Percentiles rank a stretch among this genome's conserved stretches.
Conservation (phyloP, 495 filamentous ascomycete species). For the Tuber borchii region DNA sequence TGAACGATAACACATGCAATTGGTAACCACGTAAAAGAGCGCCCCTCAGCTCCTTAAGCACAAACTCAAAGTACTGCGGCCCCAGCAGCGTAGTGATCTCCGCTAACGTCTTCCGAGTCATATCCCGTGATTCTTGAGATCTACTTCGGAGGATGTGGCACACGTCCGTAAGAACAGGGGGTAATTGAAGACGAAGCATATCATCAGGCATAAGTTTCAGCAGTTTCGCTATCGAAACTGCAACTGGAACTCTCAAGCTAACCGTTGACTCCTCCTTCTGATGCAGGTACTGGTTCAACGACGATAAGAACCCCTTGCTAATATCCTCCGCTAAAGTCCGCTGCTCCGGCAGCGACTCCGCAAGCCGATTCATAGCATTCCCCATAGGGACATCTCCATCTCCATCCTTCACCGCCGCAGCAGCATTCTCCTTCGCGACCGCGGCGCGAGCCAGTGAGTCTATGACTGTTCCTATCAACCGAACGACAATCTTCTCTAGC, state of each 20-base stretch:
- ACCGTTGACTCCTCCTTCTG: constrained; percentile 90
- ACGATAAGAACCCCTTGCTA: constrained; percentile 64
- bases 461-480: constrained; percentile 69
- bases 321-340: constrained; percentile 69
- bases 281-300: constrained; percentile 72
- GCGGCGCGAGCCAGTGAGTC: constrained; percentile 56
- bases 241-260: constrained; percentile 80
- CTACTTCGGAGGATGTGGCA: constrained; percentile 86
- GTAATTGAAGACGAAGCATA: constrained; percentile 64
- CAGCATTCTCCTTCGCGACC: background rate
- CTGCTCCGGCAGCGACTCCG: constrained; percentile 59
- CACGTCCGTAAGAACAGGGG: constrained; percentile 79
- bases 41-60: constrained; percentile 82
- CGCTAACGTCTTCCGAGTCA: constrained; percentile 77
- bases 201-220: constrained; percentile 68
- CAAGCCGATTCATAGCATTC: constrained; percentile 47
- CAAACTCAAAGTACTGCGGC: constrained; percentile 74
- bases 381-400: constrained; percentile 42
- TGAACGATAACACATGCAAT: constrained; percentile 90
- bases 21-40: constrained; percentile 81
- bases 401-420: constrained; percentile 19
- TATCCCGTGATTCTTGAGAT: constrained; percentile 79
- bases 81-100: constrained; percentile 75
- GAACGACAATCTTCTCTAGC: constrained; percentile 75
- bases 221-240: constrained; percentile 77